A percentile compares a stretch with the other conserved stretches of the same genome.
These are phyloP conservation scores for Phytophthora pistaciae DNA, from an alignment of 352 stramenopile species.

Conservation along the genomic window DNA sequence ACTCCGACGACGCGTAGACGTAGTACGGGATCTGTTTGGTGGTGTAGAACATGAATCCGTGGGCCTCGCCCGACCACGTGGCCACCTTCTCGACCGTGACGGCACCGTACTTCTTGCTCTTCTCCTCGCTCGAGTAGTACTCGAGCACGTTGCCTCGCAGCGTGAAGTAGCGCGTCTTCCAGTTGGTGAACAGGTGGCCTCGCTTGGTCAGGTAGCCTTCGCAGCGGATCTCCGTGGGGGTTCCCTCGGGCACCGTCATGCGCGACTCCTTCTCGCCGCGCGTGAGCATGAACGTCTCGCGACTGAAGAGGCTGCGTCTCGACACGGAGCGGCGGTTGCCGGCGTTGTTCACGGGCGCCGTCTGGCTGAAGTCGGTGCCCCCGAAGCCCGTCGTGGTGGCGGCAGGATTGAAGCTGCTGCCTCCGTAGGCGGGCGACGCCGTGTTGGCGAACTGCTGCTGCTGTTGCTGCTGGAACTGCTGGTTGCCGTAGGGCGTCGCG, in stretches of 20 bases:
- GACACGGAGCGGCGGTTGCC: constrained; percentile 58
- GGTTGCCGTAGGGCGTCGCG: constrained; percentile 35
- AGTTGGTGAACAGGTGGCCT: constrained; percentile 91
- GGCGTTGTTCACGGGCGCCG: constrained; percentile 34
- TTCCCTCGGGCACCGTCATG: constrained; percentile 66
- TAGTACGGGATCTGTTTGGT: constrained; percentile 92
- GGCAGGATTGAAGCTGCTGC: constrained; percentile 37
- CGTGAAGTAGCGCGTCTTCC: constrained; percentile 92
- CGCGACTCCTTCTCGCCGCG: constrained; percentile 74
- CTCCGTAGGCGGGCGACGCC: constrained; percentile 21
- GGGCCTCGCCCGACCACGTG: constrained; percentile 83
- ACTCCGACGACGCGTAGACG: constrained; percentile 87
- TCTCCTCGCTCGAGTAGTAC: constrained; percentile 88
- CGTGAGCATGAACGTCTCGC: constrained; percentile 80
- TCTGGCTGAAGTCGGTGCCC: constrained; percentile 43
- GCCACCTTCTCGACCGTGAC: constrained; percentile 90
- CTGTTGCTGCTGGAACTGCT: constrained; percentile 3
- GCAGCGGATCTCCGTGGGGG: constrained; percentile 69
- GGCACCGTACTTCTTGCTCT: constrained; percentile 86
- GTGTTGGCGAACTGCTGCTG: constrained; percentile 38
- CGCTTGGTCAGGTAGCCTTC: constrained; percentile 90
- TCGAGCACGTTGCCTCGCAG: constrained; percentile 84
- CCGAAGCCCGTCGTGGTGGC: constrained; percentile 26
- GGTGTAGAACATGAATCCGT: constrained; percentile 93
- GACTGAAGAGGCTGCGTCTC: constrained; percentile 79